Evolutionary conservation across 1,284 basidiomycete genomes (phyloP), one percentile per base, ranked within the genome.

Genomic region (Trichosporon sp.): DNA sequence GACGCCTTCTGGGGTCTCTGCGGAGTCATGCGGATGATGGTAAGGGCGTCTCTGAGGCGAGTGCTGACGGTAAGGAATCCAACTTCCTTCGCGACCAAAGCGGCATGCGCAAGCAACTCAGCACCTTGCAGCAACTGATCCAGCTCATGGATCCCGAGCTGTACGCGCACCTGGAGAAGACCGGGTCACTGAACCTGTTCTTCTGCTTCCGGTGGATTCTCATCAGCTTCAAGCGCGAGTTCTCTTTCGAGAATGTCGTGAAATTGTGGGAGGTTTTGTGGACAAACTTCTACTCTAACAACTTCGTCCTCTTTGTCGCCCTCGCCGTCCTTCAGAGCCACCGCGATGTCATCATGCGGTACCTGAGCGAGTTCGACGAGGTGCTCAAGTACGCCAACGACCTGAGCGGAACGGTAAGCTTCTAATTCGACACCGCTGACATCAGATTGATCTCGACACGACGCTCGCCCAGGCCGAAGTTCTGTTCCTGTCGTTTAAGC

Each of bases 1-100:
- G 84, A 91, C 79, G 93, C 93, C 0, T 99, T 97, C 82, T 98
- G 95, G 94, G 94, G 92, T 77, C 95, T 99, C 78, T 93, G 92
- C 23, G 89, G 91, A 71, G 87, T 97, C 68, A 99, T 99, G 97
- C 87, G 92, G 76, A 89, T 92, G 63, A 96, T 97, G 92, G 56
- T 60, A 13, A 29, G 56, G 7, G 7, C 44, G 7, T 53, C 21
- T 56, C 53, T 93, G 92, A 70, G 68, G 88, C 84, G 7, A 3
- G 23, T 23, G 5, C 47, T 32, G 77, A 95, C 92, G 1, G 2
- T 8, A 6, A 60, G 56, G 93, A 94, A 84, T 88, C 90, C 77
- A 98, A 98, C 81, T 99, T 98, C 82, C 86, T 93, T 51, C 88
- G 93, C n/a, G 95, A 98, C 78, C 96, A 99, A 81, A 93, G 91